Conservation (phyloP, 768 basidiomycete genomes). For the Piloderma croceum region DNA sequence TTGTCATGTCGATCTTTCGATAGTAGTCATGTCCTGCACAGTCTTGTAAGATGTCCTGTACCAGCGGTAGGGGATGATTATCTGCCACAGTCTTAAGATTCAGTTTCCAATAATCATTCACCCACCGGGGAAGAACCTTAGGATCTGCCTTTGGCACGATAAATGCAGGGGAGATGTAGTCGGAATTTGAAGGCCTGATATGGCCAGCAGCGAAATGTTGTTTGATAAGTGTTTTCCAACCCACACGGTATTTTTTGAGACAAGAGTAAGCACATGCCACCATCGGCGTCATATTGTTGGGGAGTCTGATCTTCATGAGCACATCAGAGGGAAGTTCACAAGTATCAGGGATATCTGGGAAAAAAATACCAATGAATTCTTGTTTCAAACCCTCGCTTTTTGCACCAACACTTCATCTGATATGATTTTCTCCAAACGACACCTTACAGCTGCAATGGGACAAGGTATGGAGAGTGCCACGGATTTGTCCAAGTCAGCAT, state of each 20-base stretch:
- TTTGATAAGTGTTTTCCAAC: constrained; percentile 28
- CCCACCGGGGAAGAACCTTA: constrained; percentile 2
- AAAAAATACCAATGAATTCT: constrained; percentile 19
- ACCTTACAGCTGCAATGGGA: background rate
- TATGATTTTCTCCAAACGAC: background rate
- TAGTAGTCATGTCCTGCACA: constrained; percentile 18
- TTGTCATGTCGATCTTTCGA: constrained; percentile 27
- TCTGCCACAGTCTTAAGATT: constrained; percentile 14
- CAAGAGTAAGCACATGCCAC: constrained; percentile 24
- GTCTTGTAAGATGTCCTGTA: constrained; percentile 18
- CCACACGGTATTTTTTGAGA: constrained; percentile 26
- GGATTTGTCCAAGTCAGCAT: too few relatives aligned
- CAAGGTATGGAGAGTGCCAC: too few relatives aligned
- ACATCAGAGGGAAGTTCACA: constrained; percentile 18
- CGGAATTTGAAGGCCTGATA: constrained; percentile 22
- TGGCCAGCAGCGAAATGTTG: constrained; percentile 29
- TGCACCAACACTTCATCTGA: background rate
- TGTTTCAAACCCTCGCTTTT: constrained; percentile 1
- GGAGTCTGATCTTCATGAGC: constrained; percentile 18
- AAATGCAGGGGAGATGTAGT: too few relatives aligned
- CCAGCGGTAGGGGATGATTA: constrained; percentile 12
- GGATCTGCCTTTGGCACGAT: too few relatives aligned
- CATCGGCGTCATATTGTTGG: constrained; percentile 23
- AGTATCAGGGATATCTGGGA: constrained; percentile 18
- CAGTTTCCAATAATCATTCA: constrained; percentile 2